Evolutionary conservation across 192 early-diverging fungal genomes (phyloP).

Genomic region (Podochytrium sp.): DNA sequence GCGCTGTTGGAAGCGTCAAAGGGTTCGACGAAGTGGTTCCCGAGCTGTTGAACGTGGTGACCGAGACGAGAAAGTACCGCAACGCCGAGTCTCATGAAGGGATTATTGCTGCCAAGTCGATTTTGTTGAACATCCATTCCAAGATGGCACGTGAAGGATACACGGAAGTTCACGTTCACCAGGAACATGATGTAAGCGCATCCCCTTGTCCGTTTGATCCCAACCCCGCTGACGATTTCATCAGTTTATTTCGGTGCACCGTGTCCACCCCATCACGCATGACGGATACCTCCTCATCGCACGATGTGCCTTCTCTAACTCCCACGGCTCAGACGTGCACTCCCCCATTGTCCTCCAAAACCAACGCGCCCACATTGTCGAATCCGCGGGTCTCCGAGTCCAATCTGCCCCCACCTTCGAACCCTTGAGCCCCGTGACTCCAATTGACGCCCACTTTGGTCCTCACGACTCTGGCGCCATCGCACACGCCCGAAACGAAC

Average conservation of each 20-base stretch:
- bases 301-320: conserved; percentile 76
- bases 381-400: conserved; percentile 43
- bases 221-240: not conserved
- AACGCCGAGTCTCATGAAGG: conserved; percentile 61
- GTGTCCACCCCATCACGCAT: conserved; percentile 87
- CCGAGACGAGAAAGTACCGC: conserved; percentile 80
- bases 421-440: not conserved
- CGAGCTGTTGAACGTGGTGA: conserved; percentile 82
- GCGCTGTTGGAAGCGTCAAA: conserved; percentile 94
- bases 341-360: conserved; percentile 52
- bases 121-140: conserved; percentile 76
- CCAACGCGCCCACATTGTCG: conserved; percentile 50
- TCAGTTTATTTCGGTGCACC: conserved; percentile 89
- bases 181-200: conserved; percentile 85
- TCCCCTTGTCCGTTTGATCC: not conserved
- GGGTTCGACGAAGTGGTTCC: conserved; percentile 97
- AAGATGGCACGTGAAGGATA: conserved; percentile 85
- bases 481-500: conserved; percentile 12
- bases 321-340: conserved; percentile 40
- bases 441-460: not conserved
- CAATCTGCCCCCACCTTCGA: conserved; percentile 23
- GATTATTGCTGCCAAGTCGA: conserved; percentile 62
- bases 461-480: conserved; percentile 33
- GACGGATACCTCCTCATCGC: conserved; percentile 92
- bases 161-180: conserved; percentile 93